Evolutionary conservation across 2,329 filamentous ascomycete genomes (phyloP).

Genomic region (Pyrenochaeta sp.): DNA sequence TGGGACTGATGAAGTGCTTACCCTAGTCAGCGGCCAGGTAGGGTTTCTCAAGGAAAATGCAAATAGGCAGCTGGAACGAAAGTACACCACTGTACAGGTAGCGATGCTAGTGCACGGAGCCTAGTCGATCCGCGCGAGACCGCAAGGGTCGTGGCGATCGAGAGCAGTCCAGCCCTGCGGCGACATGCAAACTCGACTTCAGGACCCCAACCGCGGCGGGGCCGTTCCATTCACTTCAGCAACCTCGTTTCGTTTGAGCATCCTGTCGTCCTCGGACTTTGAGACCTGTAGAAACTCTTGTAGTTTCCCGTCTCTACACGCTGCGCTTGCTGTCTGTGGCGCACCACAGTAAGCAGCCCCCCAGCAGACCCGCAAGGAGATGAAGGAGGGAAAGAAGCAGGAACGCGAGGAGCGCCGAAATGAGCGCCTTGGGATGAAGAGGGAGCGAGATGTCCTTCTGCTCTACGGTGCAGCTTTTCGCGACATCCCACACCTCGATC

Average conservation of each 20-base stretch:
- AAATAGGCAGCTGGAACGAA: not conserved
- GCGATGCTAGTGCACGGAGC: not conserved
- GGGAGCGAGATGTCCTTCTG: conserved; percentile 38
- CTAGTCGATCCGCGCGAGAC: not conserved
- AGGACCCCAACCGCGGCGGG: conserved; percentile 1
- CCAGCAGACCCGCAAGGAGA: not conserved
- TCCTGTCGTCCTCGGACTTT: not conserved
- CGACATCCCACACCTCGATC: conserved; percentile 29
- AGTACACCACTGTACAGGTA: not conserved
- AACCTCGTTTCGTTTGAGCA: not conserved
- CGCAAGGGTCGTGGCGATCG: not conserved
- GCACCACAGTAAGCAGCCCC: not conserved
- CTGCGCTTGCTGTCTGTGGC: not conserved
- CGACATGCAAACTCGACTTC: conserved; percentile 15
- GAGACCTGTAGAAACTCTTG: not conserved
- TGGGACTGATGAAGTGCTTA: too few species aligned
- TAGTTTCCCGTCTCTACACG: not conserved
- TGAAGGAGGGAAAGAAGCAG: not conserved
- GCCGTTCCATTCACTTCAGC: not conserved
- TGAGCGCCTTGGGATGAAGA: conserved; percentile 21
- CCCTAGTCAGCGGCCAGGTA: too few species aligned
- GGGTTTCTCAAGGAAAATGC: not conserved
- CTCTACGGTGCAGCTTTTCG: conserved; percentile 37
- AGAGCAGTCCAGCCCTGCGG: conserved; percentile 10
- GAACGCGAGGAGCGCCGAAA: not conserved